Evolutionary conservation across 2,329 filamentous ascomycete genomes (phyloP).

Genomic region (Colletotrichum somersetense): DNA sequence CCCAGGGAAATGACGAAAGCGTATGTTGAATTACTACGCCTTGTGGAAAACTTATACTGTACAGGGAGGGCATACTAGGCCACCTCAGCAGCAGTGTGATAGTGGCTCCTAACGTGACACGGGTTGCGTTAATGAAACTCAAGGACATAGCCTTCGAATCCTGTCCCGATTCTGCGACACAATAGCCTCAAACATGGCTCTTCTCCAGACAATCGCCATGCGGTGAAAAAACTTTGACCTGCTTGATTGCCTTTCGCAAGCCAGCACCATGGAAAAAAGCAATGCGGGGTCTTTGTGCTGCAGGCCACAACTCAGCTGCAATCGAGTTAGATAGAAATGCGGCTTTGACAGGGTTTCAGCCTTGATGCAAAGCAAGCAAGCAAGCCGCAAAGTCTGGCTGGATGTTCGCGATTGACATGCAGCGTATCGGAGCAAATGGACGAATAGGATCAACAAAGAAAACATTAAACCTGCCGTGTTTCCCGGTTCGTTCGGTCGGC

Average conservation of each 20-base stretch:
- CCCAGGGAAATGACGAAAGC: too few relatives aligned
- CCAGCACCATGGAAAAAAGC: background rate
- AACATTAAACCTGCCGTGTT: background rate
- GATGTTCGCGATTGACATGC: background rate
- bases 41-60: accelerated
- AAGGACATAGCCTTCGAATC: background rate
- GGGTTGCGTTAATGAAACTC: background rate
- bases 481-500: constrained; percentile 18
- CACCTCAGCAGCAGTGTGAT: background rate
- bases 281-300: background rate
- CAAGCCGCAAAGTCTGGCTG: background rate
- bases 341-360: constrained; percentile 24
- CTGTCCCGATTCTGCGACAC: background rate
- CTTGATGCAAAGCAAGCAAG: background rate
- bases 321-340: background rate
- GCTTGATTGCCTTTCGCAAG: background rate
- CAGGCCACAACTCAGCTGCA: background rate
- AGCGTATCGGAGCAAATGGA: background rate
- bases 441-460: background rate
- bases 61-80: too few relatives aligned
- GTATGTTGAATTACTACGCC: accelerated
- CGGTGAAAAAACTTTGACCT: background rate
- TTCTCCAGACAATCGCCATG: background rate
- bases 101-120: background rate
- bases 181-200: too few relatives aligned